phyloP scores from a whole-genome alignment of 1,284 basidiomycete species.

The Meripilus lineatus region DNA sequence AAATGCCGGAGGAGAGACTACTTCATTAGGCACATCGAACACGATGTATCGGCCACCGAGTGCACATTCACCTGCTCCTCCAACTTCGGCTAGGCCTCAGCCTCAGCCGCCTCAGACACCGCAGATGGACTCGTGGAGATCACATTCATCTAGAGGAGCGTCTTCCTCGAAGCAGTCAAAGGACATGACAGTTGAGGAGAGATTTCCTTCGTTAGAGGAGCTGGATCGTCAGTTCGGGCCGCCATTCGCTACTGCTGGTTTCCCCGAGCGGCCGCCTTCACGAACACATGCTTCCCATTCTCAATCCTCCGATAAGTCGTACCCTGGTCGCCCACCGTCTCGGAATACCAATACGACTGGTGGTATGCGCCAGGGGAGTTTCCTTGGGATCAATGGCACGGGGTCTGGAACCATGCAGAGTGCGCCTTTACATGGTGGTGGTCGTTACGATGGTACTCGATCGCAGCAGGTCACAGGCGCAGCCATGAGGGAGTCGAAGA shows the following conservation, averaged over 20 bases:
- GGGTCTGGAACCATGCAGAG: conserved; percentile 3
- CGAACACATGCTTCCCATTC: conserved; percentile 11
- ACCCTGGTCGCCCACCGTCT: conserved; percentile 8
- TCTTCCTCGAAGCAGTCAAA: conserved; percentile 24
- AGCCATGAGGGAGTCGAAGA: conserved; percentile 42
- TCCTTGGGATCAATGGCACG: conserved; percentile 7
- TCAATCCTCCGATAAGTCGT: conserved; percentile 7
- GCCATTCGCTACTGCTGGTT: conserved; percentile 12
- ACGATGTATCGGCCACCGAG: conserved; percentile 27
- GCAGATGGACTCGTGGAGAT: conserved; percentile 17
- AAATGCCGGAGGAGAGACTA: too few species aligned
- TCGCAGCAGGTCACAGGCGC: conserved; percentile 54
- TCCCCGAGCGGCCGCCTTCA: conserved; percentile 1
- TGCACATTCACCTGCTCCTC: conserved; percentile 46
- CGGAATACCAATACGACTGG: conserved; percentile 1
- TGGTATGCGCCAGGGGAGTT: conserved; percentile 5
- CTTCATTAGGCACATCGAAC: conserved; percentile 23
- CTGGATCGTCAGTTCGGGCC: conserved; percentile 58
- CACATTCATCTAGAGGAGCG: conserved; percentile 15
- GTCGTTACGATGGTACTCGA: conserved; percentile 22
- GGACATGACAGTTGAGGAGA: conserved; percentile 51
- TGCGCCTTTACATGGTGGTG: conserved; percentile 8
- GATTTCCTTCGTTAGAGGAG: conserved; percentile 77
- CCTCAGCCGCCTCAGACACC: conserved; percentile 21
- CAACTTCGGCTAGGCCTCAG: conserved; percentile 31